Percentiles rank a stretch among this genome's conserved stretches.
These are phyloP conservation scores for Tricholoma sp. DNA, from an alignment of 768 basidiomycete species.

Conservation along the genomic window DNA sequence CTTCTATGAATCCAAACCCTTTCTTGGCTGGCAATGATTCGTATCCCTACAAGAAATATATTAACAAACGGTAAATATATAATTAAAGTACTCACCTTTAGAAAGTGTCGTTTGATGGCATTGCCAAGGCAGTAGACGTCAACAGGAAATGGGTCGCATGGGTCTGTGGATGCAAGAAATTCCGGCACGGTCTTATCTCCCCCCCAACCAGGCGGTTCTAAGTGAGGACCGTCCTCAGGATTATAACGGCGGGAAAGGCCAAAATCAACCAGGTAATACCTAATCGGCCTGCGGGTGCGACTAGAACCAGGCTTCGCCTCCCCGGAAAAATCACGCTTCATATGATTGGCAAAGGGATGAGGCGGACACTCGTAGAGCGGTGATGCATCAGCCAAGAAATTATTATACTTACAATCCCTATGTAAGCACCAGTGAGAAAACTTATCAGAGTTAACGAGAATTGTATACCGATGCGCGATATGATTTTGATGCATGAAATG, in stretches of 20 bases:
- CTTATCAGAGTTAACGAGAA: neutral
- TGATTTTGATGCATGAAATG: slow-evolving; percentile 30
- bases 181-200: slow-evolving; percentile 37
- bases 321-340: slow-evolving; percentile 9
- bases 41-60: slow-evolving; percentile 2
- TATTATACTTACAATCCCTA: slow-evolving; percentile 14
- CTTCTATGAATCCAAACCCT: slow-evolving; percentile 18
- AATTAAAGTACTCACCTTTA: slow-evolving; percentile 5
- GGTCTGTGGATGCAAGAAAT: slow-evolving; percentile 16
- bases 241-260: slow-evolving; percentile 17
- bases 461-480: slow-evolving; percentile 26
- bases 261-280: slow-evolving; percentile 22
- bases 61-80: neutral
- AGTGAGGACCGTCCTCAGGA: slow-evolving; percentile 17
- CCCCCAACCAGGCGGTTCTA: slow-evolving; percentile 25
- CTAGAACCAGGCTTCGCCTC: neutral
- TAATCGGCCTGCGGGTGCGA: slow-evolving; percentile 13
- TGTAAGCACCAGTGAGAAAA: neutral
- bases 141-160: slow-evolving; percentile 27
- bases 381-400: slow-evolving; percentile 13
- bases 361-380: slow-evolving; percentile 6
- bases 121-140: slow-evolving; percentile 36
- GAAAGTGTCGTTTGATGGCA: slow-evolving; percentile 16
- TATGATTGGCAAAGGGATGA: slow-evolving; percentile 5
- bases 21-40: neutral